A percentile compares a stretch with the other conserved stretches of the same genome.
phyloP scores from a whole-genome alignment of 1,284 basidiomycete species.

The Cryptococcus deneoformans region DNA sequence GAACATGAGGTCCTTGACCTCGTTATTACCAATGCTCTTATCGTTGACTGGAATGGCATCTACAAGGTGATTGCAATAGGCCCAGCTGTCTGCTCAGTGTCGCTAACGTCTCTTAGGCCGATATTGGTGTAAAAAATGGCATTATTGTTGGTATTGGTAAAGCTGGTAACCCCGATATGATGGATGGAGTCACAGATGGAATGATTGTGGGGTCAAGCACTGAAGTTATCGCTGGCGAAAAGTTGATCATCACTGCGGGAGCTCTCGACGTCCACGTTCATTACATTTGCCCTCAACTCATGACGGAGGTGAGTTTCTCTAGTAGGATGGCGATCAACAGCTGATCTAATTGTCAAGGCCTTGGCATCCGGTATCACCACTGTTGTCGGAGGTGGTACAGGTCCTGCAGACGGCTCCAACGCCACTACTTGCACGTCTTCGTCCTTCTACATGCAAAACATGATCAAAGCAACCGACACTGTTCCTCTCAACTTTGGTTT shows the following conservation, averaged over 20 bases:
- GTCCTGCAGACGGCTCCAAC: conserved; percentile 83
- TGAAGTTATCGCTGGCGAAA: conserved; percentile 93
- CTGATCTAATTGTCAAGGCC: conserved; percentile 35
- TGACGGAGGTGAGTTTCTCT: conserved; percentile 56
- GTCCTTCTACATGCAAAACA: conserved; percentile 78
- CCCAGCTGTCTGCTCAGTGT: not conserved
- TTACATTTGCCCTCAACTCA: conserved; percentile 92
- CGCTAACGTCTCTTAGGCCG: conserved; percentile 61
- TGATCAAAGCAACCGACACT: conserved; percentile 84
- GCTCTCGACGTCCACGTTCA: conserved; percentile 90
- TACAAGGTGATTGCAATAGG: conserved; percentile 65
- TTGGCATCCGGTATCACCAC: conserved; percentile 68
- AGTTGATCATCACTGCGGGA: conserved; percentile 89
- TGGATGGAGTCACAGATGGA: conserved; percentile 71
- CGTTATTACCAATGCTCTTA: conserved; percentile 91
- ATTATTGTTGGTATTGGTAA: conserved; percentile 88
- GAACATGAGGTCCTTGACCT: conserved; percentile 76
- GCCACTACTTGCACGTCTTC: conserved; percentile 96
- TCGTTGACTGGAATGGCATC: conserved; percentile 93
- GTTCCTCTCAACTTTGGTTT: conserved; percentile 91
- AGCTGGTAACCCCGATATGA: conserved; percentile 93
- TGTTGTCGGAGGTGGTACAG: conserved; percentile 89
- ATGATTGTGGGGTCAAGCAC: conserved; percentile 84
- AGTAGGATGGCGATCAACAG: not conserved
- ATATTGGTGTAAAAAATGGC: conserved; percentile 89